Conservation (phyloP, 768 basidiomycete species). For the Kwoniella mangroviensis region DNA sequence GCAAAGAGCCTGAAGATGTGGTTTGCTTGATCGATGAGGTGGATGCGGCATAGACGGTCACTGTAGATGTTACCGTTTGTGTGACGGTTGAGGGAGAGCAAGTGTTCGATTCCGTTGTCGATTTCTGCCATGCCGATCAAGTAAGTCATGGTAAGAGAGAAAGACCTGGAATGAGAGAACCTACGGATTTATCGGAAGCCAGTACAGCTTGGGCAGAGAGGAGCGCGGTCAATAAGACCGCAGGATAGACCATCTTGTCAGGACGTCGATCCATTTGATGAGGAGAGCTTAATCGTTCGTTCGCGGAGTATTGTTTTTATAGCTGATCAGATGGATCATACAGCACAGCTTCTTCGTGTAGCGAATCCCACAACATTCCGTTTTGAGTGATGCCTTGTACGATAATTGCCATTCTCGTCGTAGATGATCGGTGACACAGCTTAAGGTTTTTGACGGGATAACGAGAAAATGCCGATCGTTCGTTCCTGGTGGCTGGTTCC, state of each 20-base stretch:
- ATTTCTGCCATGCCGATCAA: neutral
- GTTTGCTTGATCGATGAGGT: neutral
- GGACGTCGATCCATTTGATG: neutral
- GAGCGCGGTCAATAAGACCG: neutral
- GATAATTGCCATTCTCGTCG: neutral
- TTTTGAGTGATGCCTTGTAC: neutral
- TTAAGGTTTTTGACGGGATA: neutral
- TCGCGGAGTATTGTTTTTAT: too few species aligned
- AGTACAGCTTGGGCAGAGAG: neutral
- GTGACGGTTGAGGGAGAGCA: neutral
- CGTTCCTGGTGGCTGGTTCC: neutral
- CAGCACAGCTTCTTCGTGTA: neutral
- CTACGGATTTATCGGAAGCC: slow-evolving; percentile 4
- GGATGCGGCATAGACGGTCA: neutral
- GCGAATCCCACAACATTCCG: neutral
- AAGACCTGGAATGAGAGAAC: neutral
- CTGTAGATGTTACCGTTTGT: slow-evolving; percentile 5
- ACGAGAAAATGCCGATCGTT: neutral
- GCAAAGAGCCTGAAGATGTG: neutral
- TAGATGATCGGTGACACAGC: neutral
- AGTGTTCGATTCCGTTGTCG: neutral
- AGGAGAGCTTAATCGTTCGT: too few species aligned
- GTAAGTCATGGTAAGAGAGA: neutral
- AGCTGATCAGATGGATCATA: neutral
- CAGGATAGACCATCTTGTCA: neutral